Evolutionary conservation across 495 filamentous ascomycete species (phyloP).

Genomic region (Trichoderma parareesei): DNA sequence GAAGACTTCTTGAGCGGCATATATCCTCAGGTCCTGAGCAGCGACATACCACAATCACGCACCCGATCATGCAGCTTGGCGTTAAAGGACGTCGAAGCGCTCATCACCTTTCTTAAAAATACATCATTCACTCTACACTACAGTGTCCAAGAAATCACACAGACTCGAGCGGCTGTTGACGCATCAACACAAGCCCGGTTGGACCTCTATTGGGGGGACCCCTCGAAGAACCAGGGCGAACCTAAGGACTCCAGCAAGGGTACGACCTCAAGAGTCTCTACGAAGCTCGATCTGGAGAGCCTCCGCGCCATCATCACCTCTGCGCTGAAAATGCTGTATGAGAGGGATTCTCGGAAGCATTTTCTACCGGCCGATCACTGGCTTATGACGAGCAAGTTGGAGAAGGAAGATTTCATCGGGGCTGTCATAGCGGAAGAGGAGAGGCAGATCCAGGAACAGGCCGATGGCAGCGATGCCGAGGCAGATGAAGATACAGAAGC

Average conservation of each 20-base stretch:
- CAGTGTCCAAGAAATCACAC: conserved; percentile 54
- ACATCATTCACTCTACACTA: conserved; percentile 89
- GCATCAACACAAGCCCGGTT: background rate
- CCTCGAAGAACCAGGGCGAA: background rate
- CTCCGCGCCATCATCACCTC: conserved; percentile 53
- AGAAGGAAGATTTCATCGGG: conserved; percentile 84
- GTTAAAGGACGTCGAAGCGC: conserved; percentile 58
- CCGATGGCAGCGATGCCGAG: conserved; percentile 25
- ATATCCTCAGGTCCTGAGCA: conserved; percentile 12
- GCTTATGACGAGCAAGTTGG: conserved; percentile 87
- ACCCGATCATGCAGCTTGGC: conserved; percentile 60
- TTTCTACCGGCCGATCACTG: conserved; percentile 80
- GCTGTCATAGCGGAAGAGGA: conserved; percentile 87
- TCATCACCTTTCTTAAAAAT: conserved; percentile 84
- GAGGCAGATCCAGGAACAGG: conserved; percentile 51
- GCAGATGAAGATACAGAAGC: background rate
- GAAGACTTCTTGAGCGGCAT: conserved; percentile 62
- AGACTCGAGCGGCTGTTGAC: background rate
- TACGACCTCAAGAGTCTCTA: background rate
- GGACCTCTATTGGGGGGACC: background rate
- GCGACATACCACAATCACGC: conserved; percentile 18
- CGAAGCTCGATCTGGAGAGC: conserved; percentile 10
- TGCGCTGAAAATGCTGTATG: conserved; percentile 82
- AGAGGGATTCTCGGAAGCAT: conserved; percentile 81
- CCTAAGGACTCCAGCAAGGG: background rate